Base-by-base conservation (phyloP, 257 asterid species). In the Handroanthus guayacan region DNA sequence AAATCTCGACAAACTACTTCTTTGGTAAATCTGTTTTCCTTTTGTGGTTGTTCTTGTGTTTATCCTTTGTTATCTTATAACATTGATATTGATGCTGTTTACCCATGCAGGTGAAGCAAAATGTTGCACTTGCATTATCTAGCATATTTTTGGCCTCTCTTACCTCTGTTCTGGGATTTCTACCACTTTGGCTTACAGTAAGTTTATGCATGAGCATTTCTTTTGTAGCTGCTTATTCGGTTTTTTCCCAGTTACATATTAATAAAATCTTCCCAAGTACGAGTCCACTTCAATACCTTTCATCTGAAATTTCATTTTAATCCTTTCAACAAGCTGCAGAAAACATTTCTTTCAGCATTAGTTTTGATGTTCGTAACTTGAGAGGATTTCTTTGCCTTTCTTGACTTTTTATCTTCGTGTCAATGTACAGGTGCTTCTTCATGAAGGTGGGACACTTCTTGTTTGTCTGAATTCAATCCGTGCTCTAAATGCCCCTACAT, bases 131-230 rank as follows among this genome's bases (percentile, higher is more conserved):
- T 63, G 98, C 99, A 12, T 75, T 95, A 61, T 86, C 92, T 55
- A 93, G 99, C 89, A 95, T 95, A 75, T 34, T 88, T 70, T 57
- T 95, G 90, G 99, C 99, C 68, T 95, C 99, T 38, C 92, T 95
- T 68, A 93, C 99, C 64, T 93, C 99, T 31, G 94, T 95, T 63
- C 62, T 91, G 76, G 99, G 99, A 54, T 68, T 86, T 85, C 86
- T 95, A 58, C 99, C 99, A 34, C 90, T 95, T 62, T 95, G 99
- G 99, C 80, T 95, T 60, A 91, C 99, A 74, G 99, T 95, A 83
- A 54, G 89, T 66, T 60, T 74, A 69, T 47, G 7, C 31, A 7
- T 43, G 16, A 56, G 8, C 36, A 57, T 39, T 52, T 61, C n/a
- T 9, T 67, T 38, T 54, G 9, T 45, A 37, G 55, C 18, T 11